Conservation (phyloP, 768 basidiomycete species). For the Lactarius tabidus region DNA sequence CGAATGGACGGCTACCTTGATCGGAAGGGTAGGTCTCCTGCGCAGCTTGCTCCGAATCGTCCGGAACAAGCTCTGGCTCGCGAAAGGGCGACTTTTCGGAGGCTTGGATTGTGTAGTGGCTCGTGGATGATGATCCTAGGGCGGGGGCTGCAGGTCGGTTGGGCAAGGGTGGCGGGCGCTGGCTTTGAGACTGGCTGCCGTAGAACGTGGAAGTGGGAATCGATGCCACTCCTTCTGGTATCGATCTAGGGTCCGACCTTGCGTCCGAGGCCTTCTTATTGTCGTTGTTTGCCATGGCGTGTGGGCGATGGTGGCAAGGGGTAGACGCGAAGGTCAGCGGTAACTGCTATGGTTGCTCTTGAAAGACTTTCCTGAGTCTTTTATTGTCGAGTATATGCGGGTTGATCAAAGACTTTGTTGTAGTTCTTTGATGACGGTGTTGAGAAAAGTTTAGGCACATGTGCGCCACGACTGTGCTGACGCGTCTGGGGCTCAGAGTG, state of each 20-base stretch:
- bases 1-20: slow-evolving; percentile 20
- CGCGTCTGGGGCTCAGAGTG: neutral
- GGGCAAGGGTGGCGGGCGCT: slow-evolving; percentile 36
- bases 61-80: slow-evolving; percentile 33
- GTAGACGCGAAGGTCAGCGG: neutral
- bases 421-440: neutral
- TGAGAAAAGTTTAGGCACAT: neutral
- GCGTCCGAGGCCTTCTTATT: neutral
- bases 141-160: slow-evolving; percentile 31
- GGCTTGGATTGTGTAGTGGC: slow-evolving; percentile 29
- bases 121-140: slow-evolving; percentile 38
- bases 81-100: slow-evolving; percentile 30
- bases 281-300: slow-evolving; percentile 19
- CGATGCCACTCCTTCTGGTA: slow-evolving; percentile 24
- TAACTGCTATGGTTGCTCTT: neutral
- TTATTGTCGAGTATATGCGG: neutral
- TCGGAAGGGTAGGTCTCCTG: slow-evolving; percentile 9
- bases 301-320: neutral
- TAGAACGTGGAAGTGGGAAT: slow-evolving; percentile 28
- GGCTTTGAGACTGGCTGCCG: slow-evolving; percentile 4
- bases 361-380: neutral
- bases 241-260: neutral
- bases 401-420: neutral
- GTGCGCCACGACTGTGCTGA: neutral
- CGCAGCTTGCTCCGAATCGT: slow-evolving; percentile 21